Evolutionary conservation across 202 grass and related monocot species (phyloP), one percentile per base, ranked within the genome.

Genomic region (Hordeum pubiflorum): DNA sequence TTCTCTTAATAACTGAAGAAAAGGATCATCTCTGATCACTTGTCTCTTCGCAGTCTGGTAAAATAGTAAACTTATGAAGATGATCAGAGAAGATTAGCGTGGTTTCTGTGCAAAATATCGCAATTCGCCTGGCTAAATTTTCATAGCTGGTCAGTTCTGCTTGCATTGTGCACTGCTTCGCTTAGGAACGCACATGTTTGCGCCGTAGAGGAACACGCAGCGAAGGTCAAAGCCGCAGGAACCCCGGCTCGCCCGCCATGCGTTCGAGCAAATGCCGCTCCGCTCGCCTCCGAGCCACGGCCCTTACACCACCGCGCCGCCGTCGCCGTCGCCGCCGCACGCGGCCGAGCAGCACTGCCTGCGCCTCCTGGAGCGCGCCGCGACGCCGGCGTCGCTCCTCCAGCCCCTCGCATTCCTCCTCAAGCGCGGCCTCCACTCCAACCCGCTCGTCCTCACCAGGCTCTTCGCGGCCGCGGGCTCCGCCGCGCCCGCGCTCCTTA

Each of bases 361-460:
- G 10, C 61, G 58, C 76, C 83, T 94, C 58, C 81, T 91, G n/a
- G 62, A 3, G 60, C 34, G 43, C 88, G 44, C 65, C 81, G 60
- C 69, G 10, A 76, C 86, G 56, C 83, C 65, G 24, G n/a, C 62
- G 15, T 31, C 70, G 11, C 31, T 91, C 63, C 84, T 91, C 69
- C 89, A 89, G 79, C 79, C 86, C 63, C 64, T 88, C 24, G 86
- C 91, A 4, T 87, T 91, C 81, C 86, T 91, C 89, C 52, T 91
- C 79, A 92, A 96, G 55, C 74, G 77, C 38, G 90, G 89, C 41
- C 87, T 90, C 63, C 87, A 90, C 13, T 73, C 66, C 77, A 94
- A 91, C 75, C 63, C 89, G 22, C 91, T 94, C 18, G 91, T 96
- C 72, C 87, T 92, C 77, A 88, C 89, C 77, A 81, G 65, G 61